These are phyloP conservation scores for Alternaria ventricosa DNA, from an alignment of 2,329 filamentous ascomycete species.

Conservation along the genomic window DNA sequence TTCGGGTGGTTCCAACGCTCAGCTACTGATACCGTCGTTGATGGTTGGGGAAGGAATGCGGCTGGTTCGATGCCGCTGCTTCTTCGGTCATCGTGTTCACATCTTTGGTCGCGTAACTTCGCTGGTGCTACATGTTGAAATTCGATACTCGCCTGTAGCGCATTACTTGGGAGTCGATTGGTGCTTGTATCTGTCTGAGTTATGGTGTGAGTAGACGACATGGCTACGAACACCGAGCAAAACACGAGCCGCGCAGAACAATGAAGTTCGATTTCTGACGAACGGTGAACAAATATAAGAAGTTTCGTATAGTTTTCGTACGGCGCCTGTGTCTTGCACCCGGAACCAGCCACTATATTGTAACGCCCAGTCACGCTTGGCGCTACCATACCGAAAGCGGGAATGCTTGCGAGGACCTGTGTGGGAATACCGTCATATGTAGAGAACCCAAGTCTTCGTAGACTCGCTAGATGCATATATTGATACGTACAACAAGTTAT, in stretches of 20 bases:
- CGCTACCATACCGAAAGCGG: background rate
- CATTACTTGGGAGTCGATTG: background rate
- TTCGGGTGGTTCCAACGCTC: slow-evolving; percentile 68
- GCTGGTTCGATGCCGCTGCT: slow-evolving; percentile 24
- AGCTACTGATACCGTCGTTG: slow-evolving; percentile 47
- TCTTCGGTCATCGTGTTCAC: background rate
- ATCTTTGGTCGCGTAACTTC: background rate
- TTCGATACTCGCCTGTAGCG: background rate
- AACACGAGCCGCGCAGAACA: background rate
- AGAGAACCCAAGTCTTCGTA: background rate
- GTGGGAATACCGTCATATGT: background rate
- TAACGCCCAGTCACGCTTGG: background rate
- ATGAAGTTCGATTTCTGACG: background rate
- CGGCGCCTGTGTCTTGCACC: background rate
- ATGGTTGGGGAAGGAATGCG: slow-evolving; percentile 53
- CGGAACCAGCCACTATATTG: background rate
- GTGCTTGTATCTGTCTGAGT: slow-evolving; percentile 4
- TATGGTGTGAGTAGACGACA: slow-evolving; percentile 17
- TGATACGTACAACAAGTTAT: background rate
- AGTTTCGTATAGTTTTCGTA: background rate
- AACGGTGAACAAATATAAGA: background rate
- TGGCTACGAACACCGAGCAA: background rate
- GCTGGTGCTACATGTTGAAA: background rate
- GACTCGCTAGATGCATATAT: background rate
- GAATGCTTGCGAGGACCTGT: background rate